These are phyloP conservation scores for Trifolium dubium DNA, from an alignment of 306 rosid genomes.

Conservation along the genomic window DNA sequence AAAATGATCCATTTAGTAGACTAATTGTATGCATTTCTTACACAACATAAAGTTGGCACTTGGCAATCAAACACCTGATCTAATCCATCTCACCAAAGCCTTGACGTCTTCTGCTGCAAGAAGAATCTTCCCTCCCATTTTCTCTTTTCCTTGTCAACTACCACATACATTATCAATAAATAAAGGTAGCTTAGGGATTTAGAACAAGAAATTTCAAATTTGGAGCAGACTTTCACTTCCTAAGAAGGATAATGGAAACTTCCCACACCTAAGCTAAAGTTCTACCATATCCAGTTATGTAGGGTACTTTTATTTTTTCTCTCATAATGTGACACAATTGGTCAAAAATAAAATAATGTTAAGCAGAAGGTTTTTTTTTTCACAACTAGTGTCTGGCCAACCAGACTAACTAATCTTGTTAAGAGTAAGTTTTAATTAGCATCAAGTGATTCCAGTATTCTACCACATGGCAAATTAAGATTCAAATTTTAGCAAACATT, in stretches of 20 bases:
- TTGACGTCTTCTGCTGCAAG: slow-evolving; percentile 7
- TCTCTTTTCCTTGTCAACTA: slow-evolving; percentile 5
- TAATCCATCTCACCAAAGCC: slow-evolving; percentile 16
- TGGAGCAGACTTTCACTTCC: background rate
- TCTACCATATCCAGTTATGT: too few relatives aligned
- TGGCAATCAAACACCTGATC: background rate
- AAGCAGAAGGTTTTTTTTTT: too few relatives aligned
- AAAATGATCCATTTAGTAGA: background rate
- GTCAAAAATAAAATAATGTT: too few relatives aligned
- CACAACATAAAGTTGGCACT: slow-evolving; percentile 6
- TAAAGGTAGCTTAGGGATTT: background rate
- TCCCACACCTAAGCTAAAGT: background rate
- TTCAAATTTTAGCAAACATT: too few relatives aligned
- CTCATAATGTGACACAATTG: too few relatives aligned
- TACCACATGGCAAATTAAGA: too few relatives aligned
- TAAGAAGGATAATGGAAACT: slow-evolving; percentile 29
- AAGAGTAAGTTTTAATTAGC: too few relatives aligned
- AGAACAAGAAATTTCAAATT: background rate
- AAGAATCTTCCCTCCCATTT: slow-evolving; percentile 8
- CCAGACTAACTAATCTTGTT: too few relatives aligned
- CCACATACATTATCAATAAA: background rate
- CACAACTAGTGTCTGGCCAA: too few relatives aligned
- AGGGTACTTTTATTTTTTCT: too few relatives aligned
- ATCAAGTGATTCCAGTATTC: too few relatives aligned
- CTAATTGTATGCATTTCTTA: background rate